phyloP scores from a whole-genome alignment of 768 basidiomycete species.

The Agaricus bisporus region DNA sequence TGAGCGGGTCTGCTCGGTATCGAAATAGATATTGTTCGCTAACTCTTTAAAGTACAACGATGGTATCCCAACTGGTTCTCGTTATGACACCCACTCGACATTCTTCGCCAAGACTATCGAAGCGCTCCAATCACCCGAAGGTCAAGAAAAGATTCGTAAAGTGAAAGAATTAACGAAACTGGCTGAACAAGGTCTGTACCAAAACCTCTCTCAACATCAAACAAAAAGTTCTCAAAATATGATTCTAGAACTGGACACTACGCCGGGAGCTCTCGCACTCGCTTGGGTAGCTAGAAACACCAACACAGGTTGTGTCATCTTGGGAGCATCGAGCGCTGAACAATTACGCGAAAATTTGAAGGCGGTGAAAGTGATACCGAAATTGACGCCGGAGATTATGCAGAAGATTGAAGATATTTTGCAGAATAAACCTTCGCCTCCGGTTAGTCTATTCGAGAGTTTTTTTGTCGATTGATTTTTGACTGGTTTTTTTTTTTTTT shows the following conservation, averaged over 20 bases:
- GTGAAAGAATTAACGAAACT: slow-evolving; percentile 61
- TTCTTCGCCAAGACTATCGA: slow-evolving; percentile 53
- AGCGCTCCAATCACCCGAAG: slow-evolving; percentile 49
- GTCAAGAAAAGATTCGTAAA: slow-evolving; percentile 65
- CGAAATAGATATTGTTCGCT: background rate
- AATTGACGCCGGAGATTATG: slow-evolving; percentile 60
- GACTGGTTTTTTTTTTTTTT: background rate
- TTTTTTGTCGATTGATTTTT: background rate
- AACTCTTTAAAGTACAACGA: slow-evolving; percentile 51
- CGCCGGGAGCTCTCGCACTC: slow-evolving; percentile 60
- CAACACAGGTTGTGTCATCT: slow-evolving; percentile 59
- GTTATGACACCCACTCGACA: slow-evolving; percentile 50
- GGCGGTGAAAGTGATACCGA: slow-evolving; percentile 67
- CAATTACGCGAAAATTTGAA: slow-evolving; percentile 64
- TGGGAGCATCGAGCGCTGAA: slow-evolving; percentile 58
- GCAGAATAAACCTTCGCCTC: slow-evolving; percentile 39
- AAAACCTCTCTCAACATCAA: too few relatives aligned
- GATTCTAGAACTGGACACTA: slow-evolving; percentile 48
- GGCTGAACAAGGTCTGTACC: slow-evolving; percentile 44
- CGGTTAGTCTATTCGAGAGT: slow-evolving; percentile 25
- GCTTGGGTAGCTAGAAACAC: slow-evolving; percentile 71
- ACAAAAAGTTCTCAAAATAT: background rate
- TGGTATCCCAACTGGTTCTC: slow-evolving; percentile 68
- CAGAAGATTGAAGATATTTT: slow-evolving; percentile 65
- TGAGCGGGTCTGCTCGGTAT: slow-evolving; percentile 13